Evolutionary conservation across 371 early-diverging fungal species (phyloP), one percentile per base, ranked within the genome.

Genomic region (Catenaria anguillulae): DNA sequence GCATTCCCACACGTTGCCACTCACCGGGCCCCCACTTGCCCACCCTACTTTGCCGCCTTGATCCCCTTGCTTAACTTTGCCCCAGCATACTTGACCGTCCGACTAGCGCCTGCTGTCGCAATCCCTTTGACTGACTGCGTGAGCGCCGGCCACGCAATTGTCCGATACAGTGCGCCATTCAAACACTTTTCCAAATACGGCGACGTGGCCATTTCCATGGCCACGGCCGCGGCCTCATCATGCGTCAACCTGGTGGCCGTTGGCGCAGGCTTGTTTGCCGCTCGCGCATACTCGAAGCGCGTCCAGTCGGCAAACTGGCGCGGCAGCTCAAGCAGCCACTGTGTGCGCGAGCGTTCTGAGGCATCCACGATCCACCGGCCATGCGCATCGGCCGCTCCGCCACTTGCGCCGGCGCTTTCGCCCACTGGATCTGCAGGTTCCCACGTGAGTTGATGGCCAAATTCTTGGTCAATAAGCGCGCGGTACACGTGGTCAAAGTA

Each of bases 51-150:
- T 17, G 45, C 8, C 52, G 52, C 58, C 24, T 24, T 24, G 35
- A 33, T 12, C 6, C 58, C 58, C 58, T 58, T 58, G n/a, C 31
- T 10, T 15, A 92, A 52, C 66, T 92, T 92, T 60, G 75, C 81
- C n/a, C 74, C 58, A 45, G 84, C 83, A 74, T 96, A 96, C 23
- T 74, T 70, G 13, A 77, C 65, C 6, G 87, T 81, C 67, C 85
- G 86, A 35, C 73, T 10, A 19, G 85, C 62, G 4, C 97, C 97
- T 24, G 95, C 94, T 4, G 94, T 90, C 26, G 92, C 68, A 21
- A 96, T 70, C 2, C 97, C 97, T 73, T 97, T 97, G 62, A 83
- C 64, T 29, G 91, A 86, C 73, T 97, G 97, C 12, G 87, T 82
- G 33, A 97, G 65, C 1, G 95, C 92, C 1, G 96, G 89, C 37